Base-by-base conservation (phyloP, 2,329 filamentous ascomycete species). In the Xylariales sp. region DNA sequence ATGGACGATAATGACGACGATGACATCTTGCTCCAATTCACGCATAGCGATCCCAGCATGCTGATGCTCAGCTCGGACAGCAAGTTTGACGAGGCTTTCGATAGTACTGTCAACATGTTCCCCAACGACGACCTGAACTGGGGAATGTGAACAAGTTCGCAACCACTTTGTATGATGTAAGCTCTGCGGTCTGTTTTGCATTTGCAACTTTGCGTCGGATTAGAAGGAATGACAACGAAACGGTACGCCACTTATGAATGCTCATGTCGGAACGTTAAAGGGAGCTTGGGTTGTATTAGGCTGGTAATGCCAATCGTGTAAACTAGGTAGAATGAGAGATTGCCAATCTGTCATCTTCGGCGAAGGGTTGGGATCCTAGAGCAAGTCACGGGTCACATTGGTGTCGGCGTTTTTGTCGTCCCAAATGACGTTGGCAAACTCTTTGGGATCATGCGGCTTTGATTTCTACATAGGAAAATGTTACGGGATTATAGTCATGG, bases 141-240 rank as follows among this genome's bases (percentile, higher is more conserved):
- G n/a, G n/a, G n/a, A n/a, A n/a, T n/a, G n/a, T n/a, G n/a, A n/a
- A n/a, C n/a, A n/a, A n/a, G n/a, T n/a, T n/a, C n/a, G n/a, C n/a
- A n/a, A n/a, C n/a, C n/a, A n/a, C n/a, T n/a, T n/a, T n/a, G n/a
- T n/a, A n/a, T n/a, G n/a, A n/a, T n/a, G n/a, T n/a, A n/a, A n/a
- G n/a, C n/a, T n/a, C n/a, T n/a, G n/a, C n/a, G 73, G 77, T 46
- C 61, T 76, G 42, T 75, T 78, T 51, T 78, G 76, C 51, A 64
- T 67, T 38, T 64, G 24, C n/a, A n/a, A n/a, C n/a, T n/a, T n/a
- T n/a, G n/a, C n/a, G 24, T 27, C n/a, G n/a, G n/a, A 27, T 8
- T 27, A 27, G n/a, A 27, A 27, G n/a, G 24, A 27, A 27, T 8
- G n/a, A 27, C 8, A 8, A 27, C 24, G n/a, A 8, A n/a, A 8